Conservation (phyloP, 257 asterid genomes). For the Solanum pimpinellifolium region DNA sequence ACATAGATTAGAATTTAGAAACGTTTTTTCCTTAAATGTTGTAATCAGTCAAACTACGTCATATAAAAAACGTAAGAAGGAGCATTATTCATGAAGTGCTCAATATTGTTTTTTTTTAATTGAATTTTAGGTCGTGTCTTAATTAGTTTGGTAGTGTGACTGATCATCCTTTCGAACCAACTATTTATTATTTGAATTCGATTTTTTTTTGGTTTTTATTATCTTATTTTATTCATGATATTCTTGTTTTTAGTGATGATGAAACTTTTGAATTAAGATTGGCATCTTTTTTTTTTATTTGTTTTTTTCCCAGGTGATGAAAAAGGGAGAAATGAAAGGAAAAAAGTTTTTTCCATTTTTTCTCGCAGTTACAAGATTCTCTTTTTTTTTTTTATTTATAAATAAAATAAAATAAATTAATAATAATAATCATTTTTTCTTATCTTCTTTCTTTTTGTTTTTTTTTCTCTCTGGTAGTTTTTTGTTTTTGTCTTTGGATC, state of each 20-base stretch:
- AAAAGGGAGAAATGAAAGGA: neutral
- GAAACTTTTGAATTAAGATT: neutral
- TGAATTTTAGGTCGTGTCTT: neutral
- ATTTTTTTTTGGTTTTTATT: neutral
- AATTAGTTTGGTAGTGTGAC: neutral
- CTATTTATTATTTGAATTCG: neutral
- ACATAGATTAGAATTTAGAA: neutral
- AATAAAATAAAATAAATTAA: too few species aligned
- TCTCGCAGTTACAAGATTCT: neutral
- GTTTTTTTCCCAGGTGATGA: neutral
- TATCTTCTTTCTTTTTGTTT: neutral
- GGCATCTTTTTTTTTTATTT: neutral
- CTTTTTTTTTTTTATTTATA: too few species aligned
- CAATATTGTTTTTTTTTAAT: neutral
- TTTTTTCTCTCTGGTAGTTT: neutral
- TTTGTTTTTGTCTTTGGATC: constrained; percentile 43
- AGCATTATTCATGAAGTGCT: neutral
- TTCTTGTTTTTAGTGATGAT: neutral
- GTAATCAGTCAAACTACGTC: neutral
- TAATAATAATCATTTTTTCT: neutral
- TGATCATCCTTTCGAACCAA: neutral
- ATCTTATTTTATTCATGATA: neutral
- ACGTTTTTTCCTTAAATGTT: neutral
- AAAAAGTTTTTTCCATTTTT: neutral
- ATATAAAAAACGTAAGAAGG: neutral